Evolutionary conservation across 108 stramenopile genomes (phyloP), one percentile per base, ranked within the genome.

Genomic region (Cyclostephanos invisitatus): DNA sequence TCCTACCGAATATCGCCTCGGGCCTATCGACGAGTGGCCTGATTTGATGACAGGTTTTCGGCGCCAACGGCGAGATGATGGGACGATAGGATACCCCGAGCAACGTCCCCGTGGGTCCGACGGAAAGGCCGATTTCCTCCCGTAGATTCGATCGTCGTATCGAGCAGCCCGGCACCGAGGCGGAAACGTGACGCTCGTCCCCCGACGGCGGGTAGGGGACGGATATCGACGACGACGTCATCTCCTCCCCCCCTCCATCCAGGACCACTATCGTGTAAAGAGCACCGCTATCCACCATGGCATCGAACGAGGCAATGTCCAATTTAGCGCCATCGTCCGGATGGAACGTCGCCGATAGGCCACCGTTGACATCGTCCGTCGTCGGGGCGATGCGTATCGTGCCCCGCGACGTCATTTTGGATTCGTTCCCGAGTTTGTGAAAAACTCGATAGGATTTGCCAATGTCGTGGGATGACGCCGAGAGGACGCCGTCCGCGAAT

Each of bases 51-150:
- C 93, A 94, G 27, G 84, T 60, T 53, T 80, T 84, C 48, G 89
- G 81, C 20, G 93, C 93, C 75, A 94, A 72, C 5, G 93, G 87
- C 56, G 89, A 90, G 28, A 91, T 86, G 21, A 93, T 63, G 20
- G 92, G 92, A 27, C 70, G 80, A 62, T 91, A 93, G 5, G 90
- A 78, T 25, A 93, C 76, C 29, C 85, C 82, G 21, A 87, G 74
- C 46, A 88, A 61, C 56, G 78, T 76, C 8, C 76, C 89, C 18
- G 69, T 70, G 25, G 80, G 79, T 17, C 84, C 80, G 48, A 93
- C 68, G 8, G 87, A 87, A 10, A 93, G 36, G 0, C 68, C 73
- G 54, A 91, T 83, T 73, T 89, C 86, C 53, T 93, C 92, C n/a
- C 89, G 29, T 5, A 78, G 67, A 49, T 78, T 78, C 38, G 78